A percentile compares a stretch with the other conserved stretches of the same genome.
These are phyloP conservation scores for Acer campestre DNA, from an alignment of 345 rosid species.

Conservation along the genomic window DNA sequence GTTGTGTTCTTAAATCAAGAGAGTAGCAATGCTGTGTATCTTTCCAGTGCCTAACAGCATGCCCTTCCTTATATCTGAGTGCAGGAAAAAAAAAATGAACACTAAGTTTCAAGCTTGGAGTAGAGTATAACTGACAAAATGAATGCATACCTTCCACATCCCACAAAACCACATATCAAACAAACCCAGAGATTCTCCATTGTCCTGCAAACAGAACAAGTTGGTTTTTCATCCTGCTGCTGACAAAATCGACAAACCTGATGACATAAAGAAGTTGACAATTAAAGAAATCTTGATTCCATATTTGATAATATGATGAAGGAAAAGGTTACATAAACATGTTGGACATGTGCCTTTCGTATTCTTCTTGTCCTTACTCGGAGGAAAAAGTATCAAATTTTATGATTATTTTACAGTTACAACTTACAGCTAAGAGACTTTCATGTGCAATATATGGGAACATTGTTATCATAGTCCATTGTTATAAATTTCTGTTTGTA, in stretches of 20 bases:
- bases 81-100: constrained; percentile 14
- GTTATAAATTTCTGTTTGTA: background rate
- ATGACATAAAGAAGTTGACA: constrained; percentile 2
- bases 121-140: background rate
- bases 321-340: constrained; percentile 12
- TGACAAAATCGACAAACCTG: constrained; percentile 93
- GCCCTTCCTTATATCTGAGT: constrained; percentile 90
- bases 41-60: constrained; percentile 90
- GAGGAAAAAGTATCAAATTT: background rate
- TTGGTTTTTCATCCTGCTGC: constrained; percentile 75
- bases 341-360: background rate
- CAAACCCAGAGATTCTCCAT: constrained; percentile 88
- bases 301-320: background rate
- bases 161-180: constrained; percentile 87
- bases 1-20: constrained; percentile 83
- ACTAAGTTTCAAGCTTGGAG: background rate
- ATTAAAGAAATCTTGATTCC: constrained; percentile 8
- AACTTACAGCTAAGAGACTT: background rate
- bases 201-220: constrained; percentile 83
- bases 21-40: constrained; percentile 89
- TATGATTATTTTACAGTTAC: background rate
- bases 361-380: background rate
- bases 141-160: constrained; percentile 84
- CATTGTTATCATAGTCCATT: background rate
- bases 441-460: background rate